Percentiles rank a stretch among this genome's conserved stretches.
Conservation (phyloP, 805 yeast species). For the Kodamaea jinghongensis region DNA sequence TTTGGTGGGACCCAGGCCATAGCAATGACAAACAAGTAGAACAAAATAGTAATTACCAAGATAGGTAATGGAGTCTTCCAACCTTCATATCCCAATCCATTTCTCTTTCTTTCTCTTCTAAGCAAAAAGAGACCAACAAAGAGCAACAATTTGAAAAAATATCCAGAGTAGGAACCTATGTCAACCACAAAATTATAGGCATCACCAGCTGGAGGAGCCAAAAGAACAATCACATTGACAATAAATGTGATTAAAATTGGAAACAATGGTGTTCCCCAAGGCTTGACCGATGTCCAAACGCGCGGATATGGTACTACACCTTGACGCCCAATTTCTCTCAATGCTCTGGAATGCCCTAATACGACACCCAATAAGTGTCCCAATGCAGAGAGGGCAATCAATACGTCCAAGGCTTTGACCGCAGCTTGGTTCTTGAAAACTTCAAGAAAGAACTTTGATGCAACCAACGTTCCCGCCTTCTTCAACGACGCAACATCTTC, state of each 20-base stretch:
- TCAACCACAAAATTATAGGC: conserved; percentile 33
- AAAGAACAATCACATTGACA: conserved; percentile 24
- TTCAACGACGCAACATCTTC: conserved; percentile 20
- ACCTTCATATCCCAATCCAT: conserved; percentile 30
- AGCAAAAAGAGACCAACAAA: conserved; percentile 27
- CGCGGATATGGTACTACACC: conserved; percentile 30
- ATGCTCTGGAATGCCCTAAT: conserved; percentile 29
- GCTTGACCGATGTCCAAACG: conserved; percentile 29
- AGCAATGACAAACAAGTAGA: conserved; percentile 35
- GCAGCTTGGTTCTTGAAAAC: conserved; percentile 29
- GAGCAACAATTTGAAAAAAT: conserved; percentile 26
- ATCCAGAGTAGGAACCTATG: conserved; percentile 27
- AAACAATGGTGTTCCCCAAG: conserved; percentile 31
- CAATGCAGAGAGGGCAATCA: conserved; percentile 31
- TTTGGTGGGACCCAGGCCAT: conserved; percentile 44
- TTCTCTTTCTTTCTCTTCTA: conserved; percentile 28
- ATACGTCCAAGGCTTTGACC: conserved; percentile 20
- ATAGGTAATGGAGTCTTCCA: conserved; percentile 34
- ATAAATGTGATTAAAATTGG: conserved; percentile 23
- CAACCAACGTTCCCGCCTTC: conserved; percentile 27
- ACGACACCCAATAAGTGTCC: conserved; percentile 29
- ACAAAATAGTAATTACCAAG: conserved; percentile 29
- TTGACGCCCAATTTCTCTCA: conserved; percentile 34
- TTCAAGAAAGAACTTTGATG: conserved; percentile 27
- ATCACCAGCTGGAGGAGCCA: conserved; percentile 36